Base-by-base conservation (phyloP, 2,329 filamentous ascomycete species). In the Penicillium sp. region DNA sequence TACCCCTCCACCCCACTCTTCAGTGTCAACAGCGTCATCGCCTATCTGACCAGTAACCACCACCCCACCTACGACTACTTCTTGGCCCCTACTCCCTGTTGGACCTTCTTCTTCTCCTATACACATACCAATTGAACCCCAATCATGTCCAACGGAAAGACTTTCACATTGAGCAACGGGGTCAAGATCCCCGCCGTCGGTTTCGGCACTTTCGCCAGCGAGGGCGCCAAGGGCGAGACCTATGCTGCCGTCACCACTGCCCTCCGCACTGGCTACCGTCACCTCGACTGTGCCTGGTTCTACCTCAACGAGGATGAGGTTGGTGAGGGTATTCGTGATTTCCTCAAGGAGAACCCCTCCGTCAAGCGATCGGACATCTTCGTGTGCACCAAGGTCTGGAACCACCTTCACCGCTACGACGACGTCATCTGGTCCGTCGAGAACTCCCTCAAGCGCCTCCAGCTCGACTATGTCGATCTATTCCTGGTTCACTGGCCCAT, bases 401-500 rank as follows among this genome's bases (percentile, higher is more conserved):
- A 83, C 71, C 80, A 84, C 72, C 77, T 83, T 56, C 81, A 82
- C 73, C 78, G 85, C 51, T 71, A 70, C 35, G 79, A 81, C 30
- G 77, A 80, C 58, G 79, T 83, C 7, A 66, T 78, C 64, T 81
- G 83, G 63, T 83, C 85, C 15, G 83, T 92, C 65, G 73, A 85
- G 15, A 75, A 82, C 64, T 89, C 88, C 1, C 84, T 93, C 37
- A 76, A 84, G 74, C 88, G 86, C 67, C 84, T 92, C n/a, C 82
- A 84, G 17, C 78, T 91, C 28, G 86, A 89, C 66, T 91, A 92
- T 71, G 84, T 93, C 10, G 89, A 93, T 74, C 82, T 91, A 50
- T 92, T 91, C 76, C 76, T 86, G 44, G 73, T 85, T 15, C 83
- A 85, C 75, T 84, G 80, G 75, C 83, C 82, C 28, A 79, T 81